A percentile compares a stretch with the other conserved stretches of the same genome.
phyloP scores from a whole-genome alignment of 2,329 filamentous ascomycete genomes.

The Trichoderma afroharzianum region DNA sequence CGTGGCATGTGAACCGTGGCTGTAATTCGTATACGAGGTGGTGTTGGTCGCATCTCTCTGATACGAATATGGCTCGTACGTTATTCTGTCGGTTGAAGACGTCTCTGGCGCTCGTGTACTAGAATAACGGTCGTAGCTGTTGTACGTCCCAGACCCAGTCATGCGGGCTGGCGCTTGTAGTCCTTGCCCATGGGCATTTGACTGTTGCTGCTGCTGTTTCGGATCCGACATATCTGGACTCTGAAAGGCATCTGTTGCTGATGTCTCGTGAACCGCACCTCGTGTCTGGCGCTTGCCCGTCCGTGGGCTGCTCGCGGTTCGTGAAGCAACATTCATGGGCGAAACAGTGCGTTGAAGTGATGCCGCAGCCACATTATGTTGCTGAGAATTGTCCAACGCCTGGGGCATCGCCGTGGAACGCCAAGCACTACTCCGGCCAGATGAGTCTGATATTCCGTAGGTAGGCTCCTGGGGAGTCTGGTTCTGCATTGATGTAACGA shows the following conservation, averaged over 20 bases:
- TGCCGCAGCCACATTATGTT: neutral
- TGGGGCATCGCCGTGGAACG: slow-evolving; percentile 16
- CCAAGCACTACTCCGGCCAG: neutral
- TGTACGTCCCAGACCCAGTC: slow-evolving; percentile 19
- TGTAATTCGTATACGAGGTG: slow-evolving; percentile 21
- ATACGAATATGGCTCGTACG: slow-evolving; percentile 35
- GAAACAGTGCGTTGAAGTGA: slow-evolving; percentile 31
- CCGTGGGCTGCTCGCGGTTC: slow-evolving; percentile 29
- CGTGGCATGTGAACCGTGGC: slow-evolving; percentile 30
- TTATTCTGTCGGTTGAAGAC: slow-evolving; percentile 21
- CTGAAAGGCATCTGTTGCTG: slow-evolving; percentile 10
- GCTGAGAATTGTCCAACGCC: slow-evolving; percentile 27
- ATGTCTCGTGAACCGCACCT: slow-evolving; percentile 27
- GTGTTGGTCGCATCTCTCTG: slow-evolving; percentile 20
- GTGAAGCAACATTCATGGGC: slow-evolving; percentile 28
- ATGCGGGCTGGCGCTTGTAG: neutral
- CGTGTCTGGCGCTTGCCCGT: slow-evolving; percentile 32
- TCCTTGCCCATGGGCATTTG: neutral
- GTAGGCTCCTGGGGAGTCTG: neutral
- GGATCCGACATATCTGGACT: slow-evolving; percentile 5
- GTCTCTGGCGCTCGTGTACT: slow-evolving; percentile 14
- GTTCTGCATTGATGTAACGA: slow-evolving; percentile 2
- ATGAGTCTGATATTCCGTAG: neutral
- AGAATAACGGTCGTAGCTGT: slow-evolving; percentile 22
- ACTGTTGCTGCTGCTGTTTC: neutral